Evolutionary conservation across 2,329 filamentous ascomycete genomes (phyloP).

Genomic region (Hymenoscyphus albidus): DNA sequence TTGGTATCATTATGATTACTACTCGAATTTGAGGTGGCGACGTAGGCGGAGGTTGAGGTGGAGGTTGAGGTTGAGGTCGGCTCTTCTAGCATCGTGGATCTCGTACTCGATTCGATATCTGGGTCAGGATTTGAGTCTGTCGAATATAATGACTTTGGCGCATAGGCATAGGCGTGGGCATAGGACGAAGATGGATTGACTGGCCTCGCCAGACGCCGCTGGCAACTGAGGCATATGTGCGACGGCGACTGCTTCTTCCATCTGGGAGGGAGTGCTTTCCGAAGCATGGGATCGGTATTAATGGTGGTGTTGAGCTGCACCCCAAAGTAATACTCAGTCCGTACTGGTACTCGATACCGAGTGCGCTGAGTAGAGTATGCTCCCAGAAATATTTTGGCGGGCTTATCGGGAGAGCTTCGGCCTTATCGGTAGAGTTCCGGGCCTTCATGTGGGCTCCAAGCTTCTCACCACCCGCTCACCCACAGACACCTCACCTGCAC

Average conservation of each 20-base stretch:
- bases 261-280: background rate
- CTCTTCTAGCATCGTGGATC: background rate
- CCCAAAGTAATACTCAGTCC: too few species aligned
- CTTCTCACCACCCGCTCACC: too few species aligned
- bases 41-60: background rate
- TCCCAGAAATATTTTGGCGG: too few species aligned
- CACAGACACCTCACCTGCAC: too few species aligned
- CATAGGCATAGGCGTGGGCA: background rate
- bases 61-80: background rate
- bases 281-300: background rate
- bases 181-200: background rate
- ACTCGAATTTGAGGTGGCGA: background rate
- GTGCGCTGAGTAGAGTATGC: too few species aligned
- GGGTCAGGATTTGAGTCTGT: background rate
- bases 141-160: background rate
- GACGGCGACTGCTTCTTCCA: slow-evolving; percentile 8
- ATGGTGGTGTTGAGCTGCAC: background rate
- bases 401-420: too few species aligned
- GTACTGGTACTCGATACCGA: too few species aligned
- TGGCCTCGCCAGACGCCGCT: slow-evolving; percentile 26
- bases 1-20: background rate
- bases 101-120: background rate
- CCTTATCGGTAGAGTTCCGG: too few species aligned
- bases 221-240: slow-evolving; percentile 36
- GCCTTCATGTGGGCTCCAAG: too few species aligned